A percentile compares a stretch with the other conserved stretches of the same genome.
phyloP scores from a whole-genome alignment of 1,284 basidiomycete genomes.

The Irpex sp. region DNA sequence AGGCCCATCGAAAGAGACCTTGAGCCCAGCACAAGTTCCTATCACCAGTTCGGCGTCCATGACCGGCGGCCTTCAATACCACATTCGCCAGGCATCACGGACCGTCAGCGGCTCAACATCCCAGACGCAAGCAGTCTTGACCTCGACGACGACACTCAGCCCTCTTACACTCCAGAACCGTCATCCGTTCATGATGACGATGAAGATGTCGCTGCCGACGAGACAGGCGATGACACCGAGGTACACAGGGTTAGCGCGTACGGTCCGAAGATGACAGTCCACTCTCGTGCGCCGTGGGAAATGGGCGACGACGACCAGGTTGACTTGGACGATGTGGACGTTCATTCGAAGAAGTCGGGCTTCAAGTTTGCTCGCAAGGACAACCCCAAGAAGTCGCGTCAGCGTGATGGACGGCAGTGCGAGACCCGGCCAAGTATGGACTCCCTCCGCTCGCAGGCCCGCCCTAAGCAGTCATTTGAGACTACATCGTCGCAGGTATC shows the following conservation, averaged over 20 bases:
- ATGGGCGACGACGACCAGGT: constrained; percentile 43
- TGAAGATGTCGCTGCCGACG: constrained; percentile 26
- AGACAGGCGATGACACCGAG: constrained; percentile 36
- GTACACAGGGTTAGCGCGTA: constrained; percentile 58
- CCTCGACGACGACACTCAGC: constrained; percentile 53
- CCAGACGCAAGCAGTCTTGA: constrained; percentile 52
- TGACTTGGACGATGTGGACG: constrained; percentile 34
- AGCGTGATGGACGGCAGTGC: constrained; percentile 36
- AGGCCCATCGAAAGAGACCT: constrained; percentile 30
- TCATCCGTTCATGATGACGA: constrained; percentile 25
- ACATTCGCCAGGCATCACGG: constrained; percentile 24
- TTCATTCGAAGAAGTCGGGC: constrained; percentile 19
- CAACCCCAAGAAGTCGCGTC: constrained; percentile 40
- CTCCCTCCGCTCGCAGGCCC: constrained; percentile 48
- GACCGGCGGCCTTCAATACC: constrained; percentile 23
- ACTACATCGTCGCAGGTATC: constrained; percentile 46
- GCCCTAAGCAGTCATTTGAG: constrained; percentile 58
- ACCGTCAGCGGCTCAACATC: constrained; percentile 44
- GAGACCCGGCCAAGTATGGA: constrained; percentile 59
- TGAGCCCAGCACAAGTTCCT: constrained; percentile 22
- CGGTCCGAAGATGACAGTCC: constrained; percentile 77
- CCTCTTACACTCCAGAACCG: constrained; percentile 30
- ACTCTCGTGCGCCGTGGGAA: constrained; percentile 80
- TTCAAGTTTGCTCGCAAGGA: constrained; percentile 29
- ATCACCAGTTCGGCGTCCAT: constrained; percentile 27